Evolutionary conservation across 768 basidiomycete genomes (phyloP).

Genomic region (Hericium alpestre): DNA sequence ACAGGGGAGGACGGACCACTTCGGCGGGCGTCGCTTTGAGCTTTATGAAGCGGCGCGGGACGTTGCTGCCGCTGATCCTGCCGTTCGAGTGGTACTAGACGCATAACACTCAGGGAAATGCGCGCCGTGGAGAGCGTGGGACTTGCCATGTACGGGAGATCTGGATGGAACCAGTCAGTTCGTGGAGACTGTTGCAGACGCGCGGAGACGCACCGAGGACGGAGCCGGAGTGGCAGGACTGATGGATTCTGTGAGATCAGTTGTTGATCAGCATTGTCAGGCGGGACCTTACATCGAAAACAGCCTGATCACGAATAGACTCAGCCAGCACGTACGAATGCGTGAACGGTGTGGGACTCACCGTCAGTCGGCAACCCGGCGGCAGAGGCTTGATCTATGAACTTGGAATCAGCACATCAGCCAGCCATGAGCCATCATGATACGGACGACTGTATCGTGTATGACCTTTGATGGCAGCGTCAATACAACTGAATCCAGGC

Average conservation of each 20-base stretch:
- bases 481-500: no score
- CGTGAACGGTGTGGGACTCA: constrained; percentile 1
- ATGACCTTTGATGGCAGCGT: constrained; percentile 2
- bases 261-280: neutral
- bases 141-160: constrained; percentile 7
- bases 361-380: constrained; percentile 38
- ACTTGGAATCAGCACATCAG: neutral
- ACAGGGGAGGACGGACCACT: neutral
- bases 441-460: constrained; percentile 8
- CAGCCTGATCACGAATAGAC: constrained; percentile 1
- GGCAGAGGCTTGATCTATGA: constrained; percentile 29
- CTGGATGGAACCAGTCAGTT: neutral
- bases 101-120: neutral
- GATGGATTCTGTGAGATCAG: neutral
- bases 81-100: constrained; percentile 13
- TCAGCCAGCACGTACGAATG: neutral
- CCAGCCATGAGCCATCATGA: neutral
- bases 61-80: constrained; percentile 1
- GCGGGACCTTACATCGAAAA: constrained; percentile 10
- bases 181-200: neutral
- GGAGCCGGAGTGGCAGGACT: constrained; percentile 34
- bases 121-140: neutral
- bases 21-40: constrained; percentile 10
- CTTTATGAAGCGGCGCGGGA: neutral
- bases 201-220: constrained; percentile 21